Percentiles rank a stretch among this genome's conserved stretches.
phyloP scores from a whole-genome alignment of 2,329 filamentous ascomycete species.

The Pestalotiopsis sp. region DNA sequence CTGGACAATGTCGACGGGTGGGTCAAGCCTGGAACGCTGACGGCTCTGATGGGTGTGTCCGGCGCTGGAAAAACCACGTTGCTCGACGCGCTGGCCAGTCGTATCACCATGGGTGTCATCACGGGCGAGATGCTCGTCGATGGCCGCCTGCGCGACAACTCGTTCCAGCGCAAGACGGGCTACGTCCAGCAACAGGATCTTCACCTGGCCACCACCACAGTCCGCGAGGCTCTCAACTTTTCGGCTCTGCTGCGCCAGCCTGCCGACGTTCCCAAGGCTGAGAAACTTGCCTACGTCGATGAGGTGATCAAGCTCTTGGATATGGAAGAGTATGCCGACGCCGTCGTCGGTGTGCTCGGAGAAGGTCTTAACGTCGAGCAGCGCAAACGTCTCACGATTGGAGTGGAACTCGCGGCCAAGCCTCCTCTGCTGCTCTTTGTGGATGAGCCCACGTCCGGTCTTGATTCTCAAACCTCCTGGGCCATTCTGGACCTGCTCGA shows the following conservation, averaged over 20 bases:
- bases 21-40: constrained; percentile 88
- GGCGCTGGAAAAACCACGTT: constrained; percentile 91
- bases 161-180: constrained; percentile 86
- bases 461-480: constrained; percentile 93
- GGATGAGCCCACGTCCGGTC: constrained; percentile 92
- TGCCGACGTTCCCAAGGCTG: constrained; percentile 66
- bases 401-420: constrained; percentile 93
- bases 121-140: constrained; percentile 75
- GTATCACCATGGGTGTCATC: constrained; percentile 83
- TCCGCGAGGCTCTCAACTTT: constrained; percentile 86
- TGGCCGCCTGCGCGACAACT: constrained; percentile 66
- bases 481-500: constrained; percentile 86
- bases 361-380: constrained; percentile 78
- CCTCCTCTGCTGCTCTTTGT: constrained; percentile 88
- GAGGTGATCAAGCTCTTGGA: constrained; percentile 89
- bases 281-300: constrained; percentile 86
- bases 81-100: constrained; percentile 79
- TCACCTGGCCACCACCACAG: constrained; percentile 79
- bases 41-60: constrained; percentile 85
- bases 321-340: constrained; percentile 89
- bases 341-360: constrained; percentile 85
- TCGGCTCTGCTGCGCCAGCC: constrained; percentile 85
- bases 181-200: constrained; percentile 93
- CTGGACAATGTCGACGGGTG: constrained; percentile 84
- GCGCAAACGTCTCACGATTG: constrained; percentile 82